A percentile compares a stretch with the other conserved stretches of the same genome.
These are phyloP conservation scores for Pisolithus orientalis DNA, from an alignment of 768 basidiomycete genomes.

Conservation along the genomic window DNA sequence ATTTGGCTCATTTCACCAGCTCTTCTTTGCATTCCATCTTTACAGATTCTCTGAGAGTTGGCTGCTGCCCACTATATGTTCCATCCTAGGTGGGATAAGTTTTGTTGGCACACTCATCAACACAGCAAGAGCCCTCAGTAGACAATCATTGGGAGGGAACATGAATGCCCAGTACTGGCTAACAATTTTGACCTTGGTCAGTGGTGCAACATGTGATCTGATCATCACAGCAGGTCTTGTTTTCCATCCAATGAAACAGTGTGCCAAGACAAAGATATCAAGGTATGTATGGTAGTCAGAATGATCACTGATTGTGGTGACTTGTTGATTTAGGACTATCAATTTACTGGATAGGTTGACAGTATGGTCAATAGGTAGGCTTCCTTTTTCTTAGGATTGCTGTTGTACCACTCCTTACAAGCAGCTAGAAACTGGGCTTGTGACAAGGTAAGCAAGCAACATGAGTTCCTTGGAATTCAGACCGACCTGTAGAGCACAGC, in stretches of 20 bases:
- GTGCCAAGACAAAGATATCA: not conserved
- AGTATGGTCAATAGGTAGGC: no score
- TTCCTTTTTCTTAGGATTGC: not conserved
- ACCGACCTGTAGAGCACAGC: not conserved
- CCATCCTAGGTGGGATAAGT: not conserved
- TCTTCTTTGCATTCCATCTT: conserved; percentile 1
- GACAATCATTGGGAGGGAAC: not conserved
- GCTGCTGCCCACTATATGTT: not conserved
- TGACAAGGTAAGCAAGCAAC: not conserved
- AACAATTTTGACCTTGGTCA: conserved; percentile 2
- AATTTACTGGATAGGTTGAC: not conserved
- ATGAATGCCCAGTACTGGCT: conserved; percentile 1
- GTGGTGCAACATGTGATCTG: not conserved
- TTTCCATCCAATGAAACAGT: not conserved
- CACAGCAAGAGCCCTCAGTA: not conserved
- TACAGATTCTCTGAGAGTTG: not conserved
- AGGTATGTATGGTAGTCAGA: no score
- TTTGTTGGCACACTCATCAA: conserved; percentile 1
- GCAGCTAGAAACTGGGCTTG: not conserved
- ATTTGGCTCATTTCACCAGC: not conserved
- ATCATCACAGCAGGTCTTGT: not conserved
- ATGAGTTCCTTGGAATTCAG: no score
- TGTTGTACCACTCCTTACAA: not conserved
- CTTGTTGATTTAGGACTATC: not conserved
- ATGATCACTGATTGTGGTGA: not conserved